A percentile compares a stretch with the other conserved stretches of the same genome.
These are phyloP conservation scores for Furcasterigmium sp. DNA, from an alignment of 2,329 filamentous ascomycete genomes.

Conservation along the genomic window DNA sequence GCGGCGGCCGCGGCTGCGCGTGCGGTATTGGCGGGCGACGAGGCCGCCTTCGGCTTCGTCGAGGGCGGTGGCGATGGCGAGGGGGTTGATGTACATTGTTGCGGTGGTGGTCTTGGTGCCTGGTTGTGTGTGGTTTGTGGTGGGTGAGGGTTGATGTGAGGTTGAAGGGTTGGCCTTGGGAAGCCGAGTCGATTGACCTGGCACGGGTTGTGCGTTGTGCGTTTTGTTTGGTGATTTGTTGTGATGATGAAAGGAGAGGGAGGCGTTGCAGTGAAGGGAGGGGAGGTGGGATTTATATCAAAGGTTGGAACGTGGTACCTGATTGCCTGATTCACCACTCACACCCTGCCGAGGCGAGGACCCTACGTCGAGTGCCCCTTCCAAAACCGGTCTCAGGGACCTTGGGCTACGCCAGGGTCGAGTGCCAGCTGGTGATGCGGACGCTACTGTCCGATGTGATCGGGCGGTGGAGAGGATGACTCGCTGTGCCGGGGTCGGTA, in stretches of 20 bases:
- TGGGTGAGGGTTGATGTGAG: background rate
- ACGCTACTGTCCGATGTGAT: too few species aligned
- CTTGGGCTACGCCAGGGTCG: background rate
- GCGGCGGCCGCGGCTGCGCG: conserved; percentile 8
- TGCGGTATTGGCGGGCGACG: background rate
- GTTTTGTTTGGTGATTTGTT: background rate
- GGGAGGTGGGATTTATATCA: background rate
- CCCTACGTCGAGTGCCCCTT: too few species aligned
- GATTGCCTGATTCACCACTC: background rate
- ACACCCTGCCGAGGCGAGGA: background rate
- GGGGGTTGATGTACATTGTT: background rate
- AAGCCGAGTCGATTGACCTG: too few species aligned
- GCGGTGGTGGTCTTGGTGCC: background rate
- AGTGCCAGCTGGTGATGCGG: too few species aligned
- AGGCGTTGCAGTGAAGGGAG: background rate
- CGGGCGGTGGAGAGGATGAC: background rate
- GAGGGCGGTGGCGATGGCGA: background rate
- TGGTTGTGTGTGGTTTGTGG: background rate
- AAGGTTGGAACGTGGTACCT: background rate
- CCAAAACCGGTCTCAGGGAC: conserved; percentile 1
- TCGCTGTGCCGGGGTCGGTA: background rate
- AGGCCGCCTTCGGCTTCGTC: background rate
- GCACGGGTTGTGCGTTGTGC: too few species aligned
- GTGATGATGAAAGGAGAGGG: background rate
- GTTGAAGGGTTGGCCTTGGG: too few species aligned